Evolutionary conservation across 495 filamentous ascomycete species (phyloP), one percentile per base, ranked within the genome.

Genomic region (Lasiosphaeris hirsuta): DNA sequence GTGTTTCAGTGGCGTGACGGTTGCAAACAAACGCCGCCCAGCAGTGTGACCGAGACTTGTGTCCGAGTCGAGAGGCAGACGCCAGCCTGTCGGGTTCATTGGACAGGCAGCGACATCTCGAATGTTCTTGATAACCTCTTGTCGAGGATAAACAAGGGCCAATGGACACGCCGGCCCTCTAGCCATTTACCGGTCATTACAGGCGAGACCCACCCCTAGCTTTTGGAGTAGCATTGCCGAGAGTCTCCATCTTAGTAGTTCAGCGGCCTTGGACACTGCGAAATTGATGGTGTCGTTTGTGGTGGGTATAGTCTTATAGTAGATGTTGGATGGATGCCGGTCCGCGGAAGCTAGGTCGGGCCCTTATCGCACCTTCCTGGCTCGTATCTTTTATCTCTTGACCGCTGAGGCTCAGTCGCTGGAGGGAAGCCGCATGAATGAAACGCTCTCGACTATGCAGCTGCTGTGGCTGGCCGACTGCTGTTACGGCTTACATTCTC

Each of bases 371-470:
- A 30, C 2, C 5, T 30, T 30, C 39, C 11, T 7, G 7, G 39
- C 15, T 41, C 11, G 11, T 52, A 44, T 30, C 23, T 30, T 30
- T 30, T 30, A 30, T 30, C 23, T 30, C 23, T 30, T 30, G 23
- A 30, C 23, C 23, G 23, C 23, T 30, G 23, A 30, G 43, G 15
- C 30, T 45, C 43, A 23, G 5, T 14, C 15, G 45, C 15, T 18
- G 36, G 18, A 15, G 52, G 38, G 53, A 54, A 37, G 52, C 34
- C 55, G 63, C 63, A 66, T 66, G 42, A 60, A 61, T 64, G 61
- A 64, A 64, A 63, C 61, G 33, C 46, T 42, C 17, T 48, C 42
- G 33, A 59, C 54, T 23, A 57, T 60, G 58, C 58, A 38, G 13
- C 30, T 7, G 48, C 19, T 30, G 42, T 50, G 42, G 54, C 42